These are phyloP conservation scores for Barnettozyma salicaria DNA, from an alignment of 805 yeast species.

Conservation along the genomic window DNA sequence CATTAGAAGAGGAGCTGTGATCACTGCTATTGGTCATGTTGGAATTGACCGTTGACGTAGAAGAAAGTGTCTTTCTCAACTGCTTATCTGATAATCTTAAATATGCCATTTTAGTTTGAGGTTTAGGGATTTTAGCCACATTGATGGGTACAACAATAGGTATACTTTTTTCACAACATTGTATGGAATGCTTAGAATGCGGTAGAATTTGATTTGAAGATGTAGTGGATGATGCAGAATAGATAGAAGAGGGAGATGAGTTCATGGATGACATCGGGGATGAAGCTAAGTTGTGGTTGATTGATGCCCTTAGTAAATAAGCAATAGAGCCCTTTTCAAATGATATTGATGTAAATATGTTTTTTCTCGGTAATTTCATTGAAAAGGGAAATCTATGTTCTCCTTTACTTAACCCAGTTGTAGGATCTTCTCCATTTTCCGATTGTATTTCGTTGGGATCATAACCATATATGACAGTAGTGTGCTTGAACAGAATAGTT, in stretches of 20 bases:
- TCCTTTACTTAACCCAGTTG: constrained; percentile 60
- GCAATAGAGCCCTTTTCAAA: constrained; percentile 83
- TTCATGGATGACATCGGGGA: constrained; percentile 16
- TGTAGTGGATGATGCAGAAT: constrained; percentile 17
- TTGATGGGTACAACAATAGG: constrained; percentile 69
- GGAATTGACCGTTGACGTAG: constrained; percentile 36
- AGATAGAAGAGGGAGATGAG: constrained; percentile 20
- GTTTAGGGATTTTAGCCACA: constrained; percentile 56
- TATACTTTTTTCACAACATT: constrained; percentile 51
- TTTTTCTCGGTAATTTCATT: constrained; percentile 69
- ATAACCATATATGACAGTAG: constrained; percentile 52
- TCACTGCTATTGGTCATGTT: constrained; percentile 18
- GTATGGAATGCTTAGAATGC: constrained; percentile 26
- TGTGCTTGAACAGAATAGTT: constrained; percentile 50
- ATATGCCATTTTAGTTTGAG: constrained; percentile 59
- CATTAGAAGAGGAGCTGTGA: constrained; percentile 18
- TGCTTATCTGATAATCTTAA: constrained; percentile 48
- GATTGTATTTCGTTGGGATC: constrained; percentile 17
- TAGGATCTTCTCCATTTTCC: constrained; percentile 12
- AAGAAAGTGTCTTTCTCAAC: constrained; percentile 34
- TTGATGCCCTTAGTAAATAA: constrained; percentile 50
- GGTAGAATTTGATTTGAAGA: constrained; percentile 9
- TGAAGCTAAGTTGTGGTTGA: constrained; percentile 20
- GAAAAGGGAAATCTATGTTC: constrained; percentile 86
- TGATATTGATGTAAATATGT: constrained; percentile 66